Evolutionary conservation across 108 stramenopile species (phyloP).

Genomic region (Cyclostephanos tholiformis): DNA sequence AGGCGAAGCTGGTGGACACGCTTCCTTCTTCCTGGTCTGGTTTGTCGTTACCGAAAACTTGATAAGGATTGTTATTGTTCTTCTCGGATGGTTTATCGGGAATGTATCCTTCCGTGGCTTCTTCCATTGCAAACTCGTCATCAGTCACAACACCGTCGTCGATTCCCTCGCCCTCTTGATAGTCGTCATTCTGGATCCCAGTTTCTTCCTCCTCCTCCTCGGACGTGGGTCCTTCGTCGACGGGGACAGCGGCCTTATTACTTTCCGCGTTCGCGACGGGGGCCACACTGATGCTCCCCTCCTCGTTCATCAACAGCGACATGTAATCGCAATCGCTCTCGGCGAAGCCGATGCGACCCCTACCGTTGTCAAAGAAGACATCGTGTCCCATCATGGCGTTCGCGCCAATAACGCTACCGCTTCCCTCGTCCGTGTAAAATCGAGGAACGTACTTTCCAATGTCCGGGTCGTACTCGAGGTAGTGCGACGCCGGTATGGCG

Average conservation of each 20-base stretch:
- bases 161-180: conserved; percentile 2
- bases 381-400: conserved; percentile 96
- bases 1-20: conserved; percentile 9
- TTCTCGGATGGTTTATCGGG: conserved; percentile 6
- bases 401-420: conserved; percentile 90
- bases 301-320: conserved; percentile 33
- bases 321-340: conserved; percentile 85
- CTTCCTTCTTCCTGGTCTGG: not conserved
- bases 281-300: conserved; percentile 32
- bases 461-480: conserved; percentile 73
- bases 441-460: conserved; percentile 58
- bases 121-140: conserved; percentile 5
- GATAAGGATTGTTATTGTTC: conserved; percentile 16
- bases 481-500: conserved; percentile 81
- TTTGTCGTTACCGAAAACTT: conserved; percentile 25
- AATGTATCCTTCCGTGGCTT: not conserved
- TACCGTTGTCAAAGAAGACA: conserved; percentile 86
- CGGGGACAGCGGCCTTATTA: conserved; percentile 26
- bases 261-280: conserved; percentile 17
- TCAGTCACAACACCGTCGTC: not conserved
- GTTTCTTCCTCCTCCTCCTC: conserved; percentile 5
- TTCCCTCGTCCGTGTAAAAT: conserved; percentile 80
- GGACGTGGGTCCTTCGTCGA: not conserved
- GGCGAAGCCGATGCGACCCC: conserved; percentile 86
- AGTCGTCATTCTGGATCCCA: not conserved